A percentile compares a stretch with the other conserved stretches of the same genome.
Evolutionary conservation across 2,329 filamentous ascomycete genomes (phyloP).

Genomic region (Colletotrichum sp.): DNA sequence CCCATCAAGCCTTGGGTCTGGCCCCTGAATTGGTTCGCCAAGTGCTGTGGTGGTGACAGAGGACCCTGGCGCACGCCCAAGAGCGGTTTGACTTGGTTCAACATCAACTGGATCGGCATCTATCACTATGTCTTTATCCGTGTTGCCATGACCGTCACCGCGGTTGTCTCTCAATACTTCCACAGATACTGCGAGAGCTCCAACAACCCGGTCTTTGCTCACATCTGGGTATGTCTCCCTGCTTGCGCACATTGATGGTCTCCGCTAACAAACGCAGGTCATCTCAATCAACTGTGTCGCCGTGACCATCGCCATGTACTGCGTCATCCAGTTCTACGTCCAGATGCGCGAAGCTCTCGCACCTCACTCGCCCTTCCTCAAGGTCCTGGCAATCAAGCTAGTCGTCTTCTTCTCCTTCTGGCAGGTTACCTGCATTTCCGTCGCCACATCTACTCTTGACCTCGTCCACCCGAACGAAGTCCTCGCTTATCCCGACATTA

Average conservation of each 20-base stretch:
- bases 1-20: constrained; percentile 75
- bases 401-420: constrained; percentile 93
- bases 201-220: constrained; percentile 78
- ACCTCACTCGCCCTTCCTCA: constrained; percentile 76
- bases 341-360: constrained; percentile 74
- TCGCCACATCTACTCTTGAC: constrained; percentile 62
- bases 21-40: constrained; percentile 74
- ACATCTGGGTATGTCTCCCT: constrained; percentile 72
- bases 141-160: constrained; percentile 79
- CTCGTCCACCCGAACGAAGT: constrained; percentile 65
- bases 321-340: constrained; percentile 84
- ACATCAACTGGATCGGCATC: constrained; percentile 81
- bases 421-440: constrained; percentile 66
- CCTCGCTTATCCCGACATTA: constrained; percentile 76
- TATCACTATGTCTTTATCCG: constrained; percentile 89
- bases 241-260: too few relatives aligned
- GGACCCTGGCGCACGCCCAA: constrained; percentile 76
- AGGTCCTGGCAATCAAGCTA: constrained; percentile 86
- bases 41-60: constrained; percentile 71
- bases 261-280: constrained; percentile 44
- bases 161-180: constrained; percentile 74
- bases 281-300: constrained; percentile 73
- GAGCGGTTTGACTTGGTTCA: constrained; percentile 90
- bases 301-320: constrained; percentile 87
- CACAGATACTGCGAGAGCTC: constrained; percentile 80